A percentile compares a stretch with the other conserved stretches of the same genome.
phyloP scores from a whole-genome alignment of 345 rosid genomes.

The Sonneratia alba region DNA sequence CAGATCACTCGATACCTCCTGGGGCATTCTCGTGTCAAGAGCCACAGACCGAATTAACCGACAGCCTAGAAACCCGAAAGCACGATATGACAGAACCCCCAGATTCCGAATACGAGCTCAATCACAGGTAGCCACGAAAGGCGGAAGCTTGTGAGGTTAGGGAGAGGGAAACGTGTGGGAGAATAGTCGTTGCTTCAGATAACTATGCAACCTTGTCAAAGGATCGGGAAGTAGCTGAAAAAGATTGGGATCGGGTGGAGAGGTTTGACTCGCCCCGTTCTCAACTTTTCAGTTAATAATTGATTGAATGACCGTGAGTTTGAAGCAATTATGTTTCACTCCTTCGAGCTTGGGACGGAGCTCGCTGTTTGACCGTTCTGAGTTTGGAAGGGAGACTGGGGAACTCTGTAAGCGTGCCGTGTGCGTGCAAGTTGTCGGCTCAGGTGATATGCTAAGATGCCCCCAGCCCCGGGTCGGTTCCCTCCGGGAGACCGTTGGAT shows the following conservation, averaged over 20 bases:
- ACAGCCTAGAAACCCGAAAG: not conserved
- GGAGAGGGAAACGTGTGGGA: not conserved
- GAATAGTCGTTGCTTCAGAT: not conserved
- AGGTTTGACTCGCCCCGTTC: too few relatives aligned
- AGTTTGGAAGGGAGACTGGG: too few relatives aligned
- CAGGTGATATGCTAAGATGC: too few relatives aligned
- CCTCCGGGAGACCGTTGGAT: too few relatives aligned
- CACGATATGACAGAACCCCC: not conserved
- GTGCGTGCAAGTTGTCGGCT: too few relatives aligned
- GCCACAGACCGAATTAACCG: not conserved
- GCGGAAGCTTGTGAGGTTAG: not conserved
- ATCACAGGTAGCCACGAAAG: not conserved
- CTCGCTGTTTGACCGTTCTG: too few relatives aligned
- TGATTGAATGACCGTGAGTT: too few relatives aligned
- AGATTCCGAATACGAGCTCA: not conserved
- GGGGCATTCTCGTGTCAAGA: constrained; percentile 40
- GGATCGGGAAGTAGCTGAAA: not conserved
- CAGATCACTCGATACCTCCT: constrained; percentile 38
- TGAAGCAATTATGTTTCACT: too few relatives aligned
- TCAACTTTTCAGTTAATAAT: too few relatives aligned
- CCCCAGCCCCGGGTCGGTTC: too few relatives aligned
- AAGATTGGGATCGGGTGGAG: too few relatives aligned
- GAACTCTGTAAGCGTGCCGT: too few relatives aligned
- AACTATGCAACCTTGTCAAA: not conserved
- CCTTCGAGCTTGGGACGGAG: not conserved